Conservation (phyloP, 1,139 yeast species). For the Blastobotrys persicus region DNA sequence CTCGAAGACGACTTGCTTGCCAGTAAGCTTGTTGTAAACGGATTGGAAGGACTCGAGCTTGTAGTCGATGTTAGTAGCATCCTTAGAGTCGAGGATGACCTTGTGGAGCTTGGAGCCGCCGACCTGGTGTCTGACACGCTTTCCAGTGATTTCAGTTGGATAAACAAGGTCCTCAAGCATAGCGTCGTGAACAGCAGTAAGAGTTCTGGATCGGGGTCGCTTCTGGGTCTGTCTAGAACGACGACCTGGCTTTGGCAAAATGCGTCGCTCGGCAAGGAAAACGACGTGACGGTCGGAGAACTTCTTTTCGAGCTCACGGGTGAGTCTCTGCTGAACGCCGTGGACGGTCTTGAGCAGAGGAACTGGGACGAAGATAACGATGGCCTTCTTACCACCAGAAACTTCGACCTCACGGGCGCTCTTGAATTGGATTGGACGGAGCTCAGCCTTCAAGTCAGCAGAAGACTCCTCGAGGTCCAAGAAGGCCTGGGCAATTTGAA, state of each 20-base stretch:
- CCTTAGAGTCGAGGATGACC: slow-evolving; percentile 97
- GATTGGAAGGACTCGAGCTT: slow-evolving; percentile 99
- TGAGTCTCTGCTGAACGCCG: slow-evolving; percentile 87
- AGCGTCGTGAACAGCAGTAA: slow-evolving; percentile 98
- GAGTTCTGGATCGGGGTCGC: slow-evolving; percentile 99
- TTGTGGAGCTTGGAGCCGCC: slow-evolving; percentile 99
- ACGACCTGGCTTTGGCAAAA: slow-evolving; percentile 85
- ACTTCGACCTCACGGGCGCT: slow-evolving; percentile 97
- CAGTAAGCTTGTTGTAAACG: slow-evolving; percentile 97
- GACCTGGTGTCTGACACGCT: slow-evolving; percentile 98
- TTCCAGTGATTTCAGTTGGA: slow-evolving; percentile 99
- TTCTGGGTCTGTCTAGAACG: slow-evolving; percentile 90
- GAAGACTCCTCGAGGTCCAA: slow-evolving; percentile 94
- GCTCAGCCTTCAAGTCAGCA: slow-evolving; percentile 93
- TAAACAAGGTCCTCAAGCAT: slow-evolving; percentile 97
- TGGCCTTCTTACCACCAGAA: slow-evolving; percentile 98
- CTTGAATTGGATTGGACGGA: slow-evolving; percentile 98
- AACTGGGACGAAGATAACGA: slow-evolving; percentile 96
- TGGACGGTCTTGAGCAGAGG: slow-evolving; percentile 93
- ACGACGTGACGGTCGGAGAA: slow-evolving; percentile 99
- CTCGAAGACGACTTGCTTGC: slow-evolving; percentile 99
- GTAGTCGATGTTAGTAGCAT: slow-evolving; percentile 95
- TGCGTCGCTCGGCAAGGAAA: slow-evolving; percentile 99
- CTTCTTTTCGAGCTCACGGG: slow-evolving; percentile 99
- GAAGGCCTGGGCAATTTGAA: slow-evolving; percentile 99